Conservation (phyloP, 2,329 filamentous ascomycete genomes). For the Dissoconium aciculare region DNA sequence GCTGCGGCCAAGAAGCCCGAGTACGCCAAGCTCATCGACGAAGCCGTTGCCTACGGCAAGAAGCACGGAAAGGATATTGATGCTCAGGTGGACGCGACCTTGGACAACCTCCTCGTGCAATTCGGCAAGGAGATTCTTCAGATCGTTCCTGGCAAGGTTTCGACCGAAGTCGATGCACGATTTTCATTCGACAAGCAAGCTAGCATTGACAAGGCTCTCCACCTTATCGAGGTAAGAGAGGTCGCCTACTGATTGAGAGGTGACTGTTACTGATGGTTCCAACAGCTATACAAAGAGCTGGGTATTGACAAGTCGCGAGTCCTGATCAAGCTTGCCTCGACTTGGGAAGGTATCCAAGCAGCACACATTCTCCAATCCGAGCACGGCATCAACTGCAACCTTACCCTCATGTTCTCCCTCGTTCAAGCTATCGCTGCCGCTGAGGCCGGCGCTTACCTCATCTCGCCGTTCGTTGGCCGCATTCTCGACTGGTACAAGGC, state of each 20-base stretch:
- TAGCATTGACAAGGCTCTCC: constrained; percentile 87
- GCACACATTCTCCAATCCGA: constrained; percentile 91
- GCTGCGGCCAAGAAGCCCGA: constrained; percentile 64
- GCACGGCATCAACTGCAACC: constrained; percentile 94
- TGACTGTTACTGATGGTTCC: constrained; percentile 14
- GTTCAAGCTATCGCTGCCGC: constrained; percentile 90
- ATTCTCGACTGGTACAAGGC: constrained; percentile 99
- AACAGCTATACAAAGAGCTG: constrained; percentile 79
- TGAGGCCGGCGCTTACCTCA: constrained; percentile 90
- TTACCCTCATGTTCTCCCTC: constrained; percentile 96
- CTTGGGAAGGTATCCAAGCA: constrained; percentile 99
- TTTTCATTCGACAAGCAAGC: constrained; percentile 92
- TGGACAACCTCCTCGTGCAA: constrained; percentile 90
- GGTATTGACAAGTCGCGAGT: constrained; percentile 88
- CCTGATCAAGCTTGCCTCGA: constrained; percentile 97
- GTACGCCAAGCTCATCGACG: constrained; percentile 17
- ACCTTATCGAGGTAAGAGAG: constrained; percentile 77
- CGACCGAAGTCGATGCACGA: constrained; percentile 90
- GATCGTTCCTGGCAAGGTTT: constrained; percentile 96
- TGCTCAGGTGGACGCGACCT: constrained; percentile 71
- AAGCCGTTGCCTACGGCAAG: constrained; percentile 65
- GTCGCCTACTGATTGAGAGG: not conserved
- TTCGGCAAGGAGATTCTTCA: constrained; percentile 96
- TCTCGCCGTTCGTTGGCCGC: constrained; percentile 97
- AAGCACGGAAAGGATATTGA: constrained; percentile 50